These are phyloP conservation scores for Yamadazyma mexicana DNA, from an alignment of 1,139 yeast species.

Conservation along the genomic window DNA sequence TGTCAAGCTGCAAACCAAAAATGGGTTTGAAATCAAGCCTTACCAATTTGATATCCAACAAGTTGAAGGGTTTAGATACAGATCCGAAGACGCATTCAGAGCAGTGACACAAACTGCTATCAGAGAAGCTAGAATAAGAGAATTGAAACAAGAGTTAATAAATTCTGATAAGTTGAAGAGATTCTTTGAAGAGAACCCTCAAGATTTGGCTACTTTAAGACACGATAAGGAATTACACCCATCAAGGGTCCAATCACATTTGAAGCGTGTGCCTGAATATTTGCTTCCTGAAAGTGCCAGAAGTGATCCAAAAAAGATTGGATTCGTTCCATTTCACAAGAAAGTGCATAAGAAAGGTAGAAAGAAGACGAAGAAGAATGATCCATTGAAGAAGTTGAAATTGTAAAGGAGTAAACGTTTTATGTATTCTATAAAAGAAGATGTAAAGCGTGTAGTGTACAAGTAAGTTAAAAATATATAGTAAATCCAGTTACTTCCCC, in stretches of 20 bases:
- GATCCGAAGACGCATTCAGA: constrained; percentile 96
- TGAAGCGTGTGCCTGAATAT: constrained; percentile 91
- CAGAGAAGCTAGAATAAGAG: constrained; percentile 92
- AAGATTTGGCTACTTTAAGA: constrained; percentile 82
- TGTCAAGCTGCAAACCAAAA: constrained; percentile 70
- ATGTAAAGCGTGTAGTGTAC: background rate
- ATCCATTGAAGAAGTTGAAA: constrained; percentile 65
- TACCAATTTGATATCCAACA: constrained; percentile 91
- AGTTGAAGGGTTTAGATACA: constrained; percentile 92
- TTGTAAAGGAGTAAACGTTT: constrained; percentile 4
- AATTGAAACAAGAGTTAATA: constrained; percentile 82
- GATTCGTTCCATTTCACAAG: constrained; percentile 78
- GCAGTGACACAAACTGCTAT: constrained; percentile 88
- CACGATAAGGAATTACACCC: constrained; percentile 91
- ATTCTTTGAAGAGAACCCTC: constrained; percentile 98
- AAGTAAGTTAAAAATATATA: too few relatives aligned
- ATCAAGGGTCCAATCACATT: constrained; percentile 76
- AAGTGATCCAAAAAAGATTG: constrained; percentile 56
- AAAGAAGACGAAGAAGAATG: constrained; percentile 46
- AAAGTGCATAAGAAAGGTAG: constrained; percentile 48
- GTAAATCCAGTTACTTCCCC: too few relatives aligned
- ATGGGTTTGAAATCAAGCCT: constrained; percentile 75
- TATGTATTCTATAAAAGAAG: too few relatives aligned
- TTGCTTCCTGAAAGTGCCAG: constrained; percentile 82
- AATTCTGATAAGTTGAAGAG: constrained; percentile 89